A percentile compares a stretch with the other conserved stretches of the same genome.
Conservation (phyloP, 2,329 filamentous ascomycete species). For the Pyrenophora seminiperda region DNA sequence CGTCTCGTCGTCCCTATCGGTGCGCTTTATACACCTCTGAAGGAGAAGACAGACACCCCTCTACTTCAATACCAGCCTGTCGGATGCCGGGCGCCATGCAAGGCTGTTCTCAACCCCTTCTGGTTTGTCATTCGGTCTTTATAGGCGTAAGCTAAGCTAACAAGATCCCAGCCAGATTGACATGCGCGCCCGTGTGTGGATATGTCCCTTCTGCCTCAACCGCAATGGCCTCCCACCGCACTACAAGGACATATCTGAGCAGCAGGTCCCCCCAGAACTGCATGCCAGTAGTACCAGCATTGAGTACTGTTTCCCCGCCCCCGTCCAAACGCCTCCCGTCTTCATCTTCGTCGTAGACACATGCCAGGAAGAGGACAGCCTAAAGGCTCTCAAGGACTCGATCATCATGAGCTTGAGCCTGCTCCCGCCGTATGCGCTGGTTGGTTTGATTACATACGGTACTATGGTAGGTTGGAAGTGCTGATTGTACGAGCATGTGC, state of each 20-base stretch:
- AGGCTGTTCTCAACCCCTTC: constrained; percentile 94
- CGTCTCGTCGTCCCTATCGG: constrained; percentile 94
- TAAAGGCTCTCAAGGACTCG: constrained; percentile 82
- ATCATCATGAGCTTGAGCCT: constrained; percentile 84
- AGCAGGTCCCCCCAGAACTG: constrained; percentile 81
- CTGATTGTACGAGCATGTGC: not conserved
- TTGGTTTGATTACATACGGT: constrained; percentile 84
- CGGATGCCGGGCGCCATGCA: constrained; percentile 93
- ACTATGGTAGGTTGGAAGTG: constrained; percentile 71
- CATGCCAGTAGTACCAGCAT: constrained; percentile 86
- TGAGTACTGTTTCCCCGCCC: constrained; percentile 80
- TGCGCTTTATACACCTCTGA: constrained; percentile 91
- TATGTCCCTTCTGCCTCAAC: constrained; percentile 85
- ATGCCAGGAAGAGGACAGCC: constrained; percentile 85
- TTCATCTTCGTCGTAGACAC: constrained; percentile 88
- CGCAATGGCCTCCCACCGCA: constrained; percentile 81
- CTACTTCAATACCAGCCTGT: constrained; percentile 95
- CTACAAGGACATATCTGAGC: constrained; percentile 87
- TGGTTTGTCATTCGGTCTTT: constrained; percentile 64
- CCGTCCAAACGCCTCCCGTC: constrained; percentile 83
- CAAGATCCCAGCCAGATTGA: constrained; percentile 70
- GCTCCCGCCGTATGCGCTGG: constrained; percentile 78
- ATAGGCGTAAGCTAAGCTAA: constrained; percentile 22
- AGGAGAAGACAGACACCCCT: constrained; percentile 89
- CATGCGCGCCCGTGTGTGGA: constrained; percentile 82